Evolutionary conservation across 306 rosid genomes (phyloP), one percentile per base, ranked within the genome.

Genomic region (Gastrolobium villosum): DNA sequence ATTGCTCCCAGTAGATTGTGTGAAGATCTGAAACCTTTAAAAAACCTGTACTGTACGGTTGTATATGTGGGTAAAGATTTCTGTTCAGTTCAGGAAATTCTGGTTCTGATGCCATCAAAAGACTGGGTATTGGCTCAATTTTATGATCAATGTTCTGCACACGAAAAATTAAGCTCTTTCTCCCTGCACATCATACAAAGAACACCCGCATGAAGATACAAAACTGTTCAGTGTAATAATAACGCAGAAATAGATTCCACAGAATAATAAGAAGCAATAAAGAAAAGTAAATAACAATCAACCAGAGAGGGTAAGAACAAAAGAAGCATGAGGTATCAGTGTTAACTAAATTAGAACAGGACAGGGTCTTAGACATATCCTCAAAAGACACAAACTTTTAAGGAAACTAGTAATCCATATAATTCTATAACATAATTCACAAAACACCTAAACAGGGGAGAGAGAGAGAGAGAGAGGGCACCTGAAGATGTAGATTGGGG

Each of bases 1-100:
- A 94, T 83, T 92, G 95, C 85, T 94, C 99, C 97, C 97, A 94
- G 44, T 89, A 92, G 82, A 94, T 86, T 4, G 89, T 73, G 62
- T 92, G 97, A 82, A 89, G 70, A 83, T 94, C 94, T 2, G 97
- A 90, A 75, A 95, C 98, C 84, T 91, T 92, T 75, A 95, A 81
- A 74, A 75, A 71, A 10, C 97, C 99, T 0, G 92, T 77, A 64
- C 84, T 70, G 70, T 89, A 91, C 3, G 94, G 90, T 75, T 92
- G 97, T 40, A 92, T 83, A 40, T 53, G 9, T 4, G 97, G 91
- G 70, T 89, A 92, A 31, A 93, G 83, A 60, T 81, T 65, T 76
- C 85, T 75, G 31, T 86, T 89, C 7, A 86, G 41, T n/a, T 84
- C 86, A 74, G 77, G 74, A 57, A 7, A 45, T 52, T 80, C 86